Evolutionary conservation across 2,329 filamentous ascomycete species (phyloP), one percentile per base, ranked within the genome.

Genomic region (Alternaria sp.): DNA sequence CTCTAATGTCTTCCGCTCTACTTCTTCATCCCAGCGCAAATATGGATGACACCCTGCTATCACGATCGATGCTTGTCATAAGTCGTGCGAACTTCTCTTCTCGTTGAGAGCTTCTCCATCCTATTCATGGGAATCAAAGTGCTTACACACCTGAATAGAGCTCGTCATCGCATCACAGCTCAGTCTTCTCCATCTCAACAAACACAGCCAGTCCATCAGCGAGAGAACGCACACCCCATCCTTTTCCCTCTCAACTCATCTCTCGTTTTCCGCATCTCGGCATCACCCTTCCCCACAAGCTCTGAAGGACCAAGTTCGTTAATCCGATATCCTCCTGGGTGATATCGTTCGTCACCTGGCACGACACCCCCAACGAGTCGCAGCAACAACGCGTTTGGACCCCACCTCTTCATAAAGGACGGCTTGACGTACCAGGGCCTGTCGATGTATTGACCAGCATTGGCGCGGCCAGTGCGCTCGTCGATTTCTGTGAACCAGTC

Each of bases 341-440:
- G 86, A 64, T 80, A 84, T 33, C 82, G 26, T 80, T 83, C 83
- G 84, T 88, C 63, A 85, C 88, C 63, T 85, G 89, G 3, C 87
- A 87, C 88, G 87, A 93, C 62, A 87, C 86, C 71, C 85, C 87
- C 87, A 84, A 87, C 44, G 87, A 76, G 0, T 86, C 90, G 26
- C 84, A 69, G 66, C 3, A 71, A 41, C 67, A 70, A 74, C 3
- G 69, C 57, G 5, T 58, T 30, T 0, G 61, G 73, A 3, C 67
- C 64, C 49, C 72, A 62, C 11, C 71, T 67, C 4, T 53, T 58
- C 12, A 55, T 64, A n/a, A 75, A 67, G 0, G 69, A 72, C 4
- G 73, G 55, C 30, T 71, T 67, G 41, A 76, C 61, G 37, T 78
- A 77, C 78, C 78, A 78, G 3, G 74, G 75, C 60, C 77, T 68